Conservation (phyloP, 1,284 basidiomycete species). For the Coniophora puteana region DNA sequence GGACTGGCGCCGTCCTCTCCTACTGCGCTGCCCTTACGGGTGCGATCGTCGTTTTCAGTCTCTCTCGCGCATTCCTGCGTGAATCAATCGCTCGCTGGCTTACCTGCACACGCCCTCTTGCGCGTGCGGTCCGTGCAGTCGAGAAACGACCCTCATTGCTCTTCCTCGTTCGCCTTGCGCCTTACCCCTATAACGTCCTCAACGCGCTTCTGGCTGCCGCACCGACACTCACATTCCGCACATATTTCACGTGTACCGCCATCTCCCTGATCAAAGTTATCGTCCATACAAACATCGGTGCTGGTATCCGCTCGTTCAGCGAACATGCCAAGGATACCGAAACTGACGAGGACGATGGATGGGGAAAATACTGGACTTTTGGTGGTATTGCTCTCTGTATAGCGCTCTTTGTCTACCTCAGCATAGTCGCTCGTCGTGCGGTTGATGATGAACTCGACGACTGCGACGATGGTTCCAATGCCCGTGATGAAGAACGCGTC, state of each 20-base stretch:
- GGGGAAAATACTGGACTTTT: conserved; percentile 60
- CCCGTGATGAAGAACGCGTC: conserved; percentile 47
- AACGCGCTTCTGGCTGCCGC: conserved; percentile 86
- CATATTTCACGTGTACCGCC: conserved; percentile 78
- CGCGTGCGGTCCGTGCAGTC: conserved; percentile 80
- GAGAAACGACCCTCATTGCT: conserved; percentile 81
- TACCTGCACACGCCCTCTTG: conserved; percentile 57
- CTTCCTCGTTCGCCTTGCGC: conserved; percentile 83
- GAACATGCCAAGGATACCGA: conserved; percentile 34
- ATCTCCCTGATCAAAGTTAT: conserved; percentile 84
- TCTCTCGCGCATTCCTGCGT: conserved; percentile 72
- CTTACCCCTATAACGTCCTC: conserved; percentile 87
- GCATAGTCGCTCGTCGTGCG: conserved; percentile 74
- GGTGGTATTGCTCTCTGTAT: conserved; percentile 71
- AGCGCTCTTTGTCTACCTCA: conserved; percentile 75
- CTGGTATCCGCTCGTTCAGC: conserved; percentile 76
- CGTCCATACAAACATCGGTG: conserved; percentile 80
- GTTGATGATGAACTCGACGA: conserved; percentile 77
- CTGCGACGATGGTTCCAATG: conserved; percentile 29
- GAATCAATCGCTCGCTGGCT: conserved; percentile 71
- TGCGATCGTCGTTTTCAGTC: conserved; percentile 73
- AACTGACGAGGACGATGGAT: conserved; percentile 37
- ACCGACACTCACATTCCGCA: conserved; percentile 75
- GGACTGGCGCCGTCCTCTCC: conserved; percentile 77
- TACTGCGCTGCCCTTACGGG: conserved; percentile 82